Conservation (phyloP, 495 filamentous ascomycete genomes). For the Tuber magnatum region DNA sequence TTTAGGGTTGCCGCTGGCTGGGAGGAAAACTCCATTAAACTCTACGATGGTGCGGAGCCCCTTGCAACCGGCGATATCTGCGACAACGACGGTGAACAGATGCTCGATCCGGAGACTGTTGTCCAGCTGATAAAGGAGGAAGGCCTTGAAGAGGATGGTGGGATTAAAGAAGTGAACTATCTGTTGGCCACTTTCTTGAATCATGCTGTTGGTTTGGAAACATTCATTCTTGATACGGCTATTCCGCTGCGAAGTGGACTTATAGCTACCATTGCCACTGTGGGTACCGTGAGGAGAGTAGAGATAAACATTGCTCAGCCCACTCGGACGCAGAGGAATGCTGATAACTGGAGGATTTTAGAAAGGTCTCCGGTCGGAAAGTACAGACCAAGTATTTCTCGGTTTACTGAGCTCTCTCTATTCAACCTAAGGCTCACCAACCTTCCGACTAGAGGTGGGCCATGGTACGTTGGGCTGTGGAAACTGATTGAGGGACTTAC, state of each 20-base stretch:
- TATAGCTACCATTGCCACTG: slow-evolving; percentile 7
- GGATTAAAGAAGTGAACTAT: slow-evolving; percentile 17
- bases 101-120: slow-evolving; percentile 5
- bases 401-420: slow-evolving; percentile 17
- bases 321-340: slow-evolving; percentile 5
- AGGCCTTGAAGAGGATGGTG: slow-evolving; percentile 20
- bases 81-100: background rate
- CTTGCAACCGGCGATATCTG: slow-evolving; percentile 19
- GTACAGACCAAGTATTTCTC: slow-evolving; percentile 20
- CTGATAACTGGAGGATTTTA: background rate
- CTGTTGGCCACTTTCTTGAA: slow-evolving; percentile 17
- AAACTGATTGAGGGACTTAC: slow-evolving; percentile 7
- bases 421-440: slow-evolving; percentile 14
- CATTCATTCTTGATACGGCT: slow-evolving; percentile 16
- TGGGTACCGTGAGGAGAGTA: slow-evolving; percentile 8
- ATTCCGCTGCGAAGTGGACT: slow-evolving; percentile 17
- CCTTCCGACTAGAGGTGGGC: slow-evolving; percentile 26
- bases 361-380: slow-evolving; percentile 16
- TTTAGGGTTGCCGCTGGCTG: slow-evolving; percentile 17
- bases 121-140: slow-evolving; percentile 14
- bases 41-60: slow-evolving; percentile 12
- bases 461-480: slow-evolving; percentile 23
- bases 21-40: slow-evolving; percentile 22
- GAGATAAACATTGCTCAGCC: slow-evolving; percentile 27
- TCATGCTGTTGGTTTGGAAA: background rate